Base-by-base conservation (phyloP, 1,284 basidiomycete species). In the Trametes pubescens region DNA sequence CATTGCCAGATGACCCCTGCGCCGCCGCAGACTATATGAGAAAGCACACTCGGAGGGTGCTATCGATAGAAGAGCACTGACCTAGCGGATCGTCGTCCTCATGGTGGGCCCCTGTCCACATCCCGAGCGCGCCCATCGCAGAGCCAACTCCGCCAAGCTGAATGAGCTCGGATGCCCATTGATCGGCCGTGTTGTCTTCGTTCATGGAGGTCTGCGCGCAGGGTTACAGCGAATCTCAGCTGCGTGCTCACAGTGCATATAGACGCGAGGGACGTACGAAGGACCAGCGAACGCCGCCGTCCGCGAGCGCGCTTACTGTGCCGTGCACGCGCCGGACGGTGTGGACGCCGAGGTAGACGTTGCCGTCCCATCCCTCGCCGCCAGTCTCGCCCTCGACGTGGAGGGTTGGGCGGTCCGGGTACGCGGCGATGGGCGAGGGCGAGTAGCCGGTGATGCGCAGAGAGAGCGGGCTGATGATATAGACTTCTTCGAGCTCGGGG, bases 91-190 rank as follows among this genome's bases (percentile, higher is more conserved):
- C 71, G 11, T 46, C 51, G 51, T 3, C 70, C 48, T 80, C 78
- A 65, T 88, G 86, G 13, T 74, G 72, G 2, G 83, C 84, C 7
- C 85, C 85, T 0, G 86, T 87, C 87, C 86, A 88, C 74, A 85
- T 74, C n/a, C 85, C 86, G 0, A 88, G 73, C 2, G 87, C 70
- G 16, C 86, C 86, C 38, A 81, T 72, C 0, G 79, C 82, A 29
- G 84, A 85, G 22, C 82, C 84, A 4, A 84, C 76, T 0, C 79
- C 80, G 16, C 87, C 87, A 2, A 88, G 72, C 68, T 88, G 86
- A 0, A 88, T 74, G 7, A 81, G 82, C 68, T 88, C 86, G 16
- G 80, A 84, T 3, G 77, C 76, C 86, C 86, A 88, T 61, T 86
- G 80, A 35, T 73, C 70, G 10, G 43, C 49, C 51, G n/a, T 68